Evolutionary conservation across 2,329 filamentous ascomycete genomes (phyloP), one percentile per base, ranked within the genome.

Genomic region (Xylaria polymorpha): DNA sequence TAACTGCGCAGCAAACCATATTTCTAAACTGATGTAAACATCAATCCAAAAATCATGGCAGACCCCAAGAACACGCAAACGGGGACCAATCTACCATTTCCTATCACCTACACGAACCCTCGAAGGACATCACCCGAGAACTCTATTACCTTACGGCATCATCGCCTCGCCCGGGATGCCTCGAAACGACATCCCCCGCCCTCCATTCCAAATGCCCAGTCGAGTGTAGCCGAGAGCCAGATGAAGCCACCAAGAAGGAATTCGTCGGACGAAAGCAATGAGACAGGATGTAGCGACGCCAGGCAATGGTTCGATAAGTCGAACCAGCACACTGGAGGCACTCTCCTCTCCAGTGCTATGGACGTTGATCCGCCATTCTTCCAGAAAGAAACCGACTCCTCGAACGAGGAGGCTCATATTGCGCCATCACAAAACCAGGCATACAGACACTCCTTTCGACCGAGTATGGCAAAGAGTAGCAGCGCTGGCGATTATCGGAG

Each of bases 401-500:
- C 86, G 1, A 85, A 83, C 32, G 86, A 86, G 69, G 85, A 83
- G 1, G 75, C 50, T 35, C 76, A 69, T 61, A 64, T 57, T 46
- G 64, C 73, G 9, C 71, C 72, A 0, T 77, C 72, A 68, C 72
- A 71, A 68, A 77, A 70, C 37, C 73, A 77, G 0, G 72, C 70
- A 0, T 80, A 77, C 53, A 68, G 67, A 4, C 78, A 73, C 9
- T 64, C 67, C 25, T 72, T 80, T 0, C 79, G 78, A 8, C 79
- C 80, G 4, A 74, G 76, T 0, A 67, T 77, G 44, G 81, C 81
- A 2, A 87, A 80, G 22, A 87, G 81, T 76, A 92, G 88, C 76
- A 91, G 90, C 60, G 89, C 87, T 35, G 92, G 92, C 66, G 93
- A 94, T 65, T 94, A 90, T 69, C 86, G 93, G 56, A 91, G 91